Conservation (phyloP, 2,329 filamentous ascomycete species). For the Tolypocladium capitatum region DNA sequence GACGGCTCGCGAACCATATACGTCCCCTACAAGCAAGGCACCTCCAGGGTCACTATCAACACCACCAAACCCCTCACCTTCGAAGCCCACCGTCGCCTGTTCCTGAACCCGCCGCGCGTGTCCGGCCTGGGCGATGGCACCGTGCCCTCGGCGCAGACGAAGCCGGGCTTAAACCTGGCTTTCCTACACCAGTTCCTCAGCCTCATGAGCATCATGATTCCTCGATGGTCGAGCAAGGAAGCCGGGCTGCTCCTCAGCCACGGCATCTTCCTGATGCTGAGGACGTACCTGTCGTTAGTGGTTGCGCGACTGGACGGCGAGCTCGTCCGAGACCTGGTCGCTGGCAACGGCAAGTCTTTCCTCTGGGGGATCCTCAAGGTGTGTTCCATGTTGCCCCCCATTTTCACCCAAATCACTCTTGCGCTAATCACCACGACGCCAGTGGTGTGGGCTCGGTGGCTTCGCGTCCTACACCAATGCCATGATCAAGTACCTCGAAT, state of each 20-base stretch:
- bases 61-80: conserved; percentile 89
- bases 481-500: conserved; percentile 97
- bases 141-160: conserved; percentile 79
- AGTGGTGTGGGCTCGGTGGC: conserved; percentile 87
- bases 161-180: conserved; percentile 85
- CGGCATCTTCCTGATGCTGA: conserved; percentile 73
- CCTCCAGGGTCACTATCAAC: conserved; percentile 81
- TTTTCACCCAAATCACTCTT: not conserved
- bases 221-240: conserved; percentile 90
- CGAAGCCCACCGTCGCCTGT: conserved; percentile 86
- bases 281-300: conserved; percentile 87
- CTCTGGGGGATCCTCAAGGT: conserved; percentile 76
- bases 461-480: conserved; percentile 96
- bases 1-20: conserved; percentile 92
- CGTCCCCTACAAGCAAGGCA: conserved; percentile 79
- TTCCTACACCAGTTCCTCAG: conserved; percentile 96
- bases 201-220: conserved; percentile 94
- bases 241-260: conserved; percentile 82
- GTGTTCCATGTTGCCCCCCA: conserved; percentile 6
- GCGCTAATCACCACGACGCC: not conserved
- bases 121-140: conserved; percentile 61
- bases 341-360: conserved; percentile 80
- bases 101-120: conserved; percentile 78
- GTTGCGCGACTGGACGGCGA: conserved; percentile 90
- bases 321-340: conserved; percentile 92